phyloP scores from a whole-genome alignment of 2,329 filamentous ascomycete genomes.

The Leptographium radiaticola region DNA sequence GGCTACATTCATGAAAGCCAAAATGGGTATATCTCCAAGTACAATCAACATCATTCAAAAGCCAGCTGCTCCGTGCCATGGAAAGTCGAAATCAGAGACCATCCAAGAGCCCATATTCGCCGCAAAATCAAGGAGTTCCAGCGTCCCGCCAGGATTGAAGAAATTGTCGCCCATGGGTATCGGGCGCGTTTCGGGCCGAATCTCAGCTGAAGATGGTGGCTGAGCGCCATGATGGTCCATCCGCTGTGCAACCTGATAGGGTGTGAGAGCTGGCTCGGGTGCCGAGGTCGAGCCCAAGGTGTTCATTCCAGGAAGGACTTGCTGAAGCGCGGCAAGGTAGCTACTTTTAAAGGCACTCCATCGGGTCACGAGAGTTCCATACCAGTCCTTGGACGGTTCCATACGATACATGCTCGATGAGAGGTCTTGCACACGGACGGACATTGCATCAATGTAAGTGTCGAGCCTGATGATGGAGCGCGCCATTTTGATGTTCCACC shows the following conservation, averaged over 20 bases:
- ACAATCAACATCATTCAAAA: neutral
- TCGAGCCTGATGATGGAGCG: constrained; percentile 2
- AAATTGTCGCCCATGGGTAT: neutral
- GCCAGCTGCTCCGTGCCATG: neutral
- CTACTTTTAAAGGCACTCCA: neutral
- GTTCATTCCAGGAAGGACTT: neutral
- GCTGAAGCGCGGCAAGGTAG: neutral
- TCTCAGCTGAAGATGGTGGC: neutral
- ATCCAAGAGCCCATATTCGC: constrained; percentile 1
- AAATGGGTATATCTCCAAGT: neutral
- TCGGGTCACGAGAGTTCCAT: neutral
- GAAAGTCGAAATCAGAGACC: neutral
- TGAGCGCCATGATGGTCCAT: neutral
- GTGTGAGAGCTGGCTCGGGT: neutral
- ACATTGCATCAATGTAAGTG: constrained; percentile 1
- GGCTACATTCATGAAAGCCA: too few species aligned
- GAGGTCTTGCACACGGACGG: neutral
- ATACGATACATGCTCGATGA: neutral
- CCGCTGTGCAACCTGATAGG: neutral
- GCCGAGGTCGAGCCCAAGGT: neutral
- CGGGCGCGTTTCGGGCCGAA: neutral
- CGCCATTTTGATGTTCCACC: constrained; percentile 2
- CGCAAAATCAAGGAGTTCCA: neutral
- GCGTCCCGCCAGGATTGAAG: neutral
- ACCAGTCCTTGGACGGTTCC: neutral